phyloP scores from a whole-genome alignment of 768 basidiomycete species.

The Crepidotus variabilis region DNA sequence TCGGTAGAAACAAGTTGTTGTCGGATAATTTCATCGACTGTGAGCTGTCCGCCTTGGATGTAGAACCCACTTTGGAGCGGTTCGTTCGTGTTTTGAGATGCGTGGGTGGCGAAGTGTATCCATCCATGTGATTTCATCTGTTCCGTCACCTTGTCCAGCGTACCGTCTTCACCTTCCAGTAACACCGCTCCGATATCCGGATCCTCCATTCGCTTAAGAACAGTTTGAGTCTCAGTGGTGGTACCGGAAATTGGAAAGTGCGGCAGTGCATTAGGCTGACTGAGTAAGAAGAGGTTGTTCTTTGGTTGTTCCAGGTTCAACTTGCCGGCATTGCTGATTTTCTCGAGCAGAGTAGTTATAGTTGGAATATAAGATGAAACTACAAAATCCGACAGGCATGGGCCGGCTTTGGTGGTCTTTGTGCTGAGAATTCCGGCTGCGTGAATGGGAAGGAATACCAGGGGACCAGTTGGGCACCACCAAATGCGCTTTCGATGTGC shows the following conservation, averaged over 20 bases:
- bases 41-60: conserved; percentile 17
- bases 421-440: conserved; percentile 22
- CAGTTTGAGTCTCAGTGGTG: conserved; percentile 4
- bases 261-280: conserved; percentile 6
- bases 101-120: conserved; percentile 34
- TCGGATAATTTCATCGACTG: conserved; percentile 10
- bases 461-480: conserved; percentile 26
- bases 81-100: conserved; percentile 19
- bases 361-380: conserved; percentile 16
- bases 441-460: conserved; percentile 26
- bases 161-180: conserved; percentile 14
- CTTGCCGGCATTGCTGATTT: neutral
- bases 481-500: conserved; percentile 7
- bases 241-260: conserved; percentile 12
- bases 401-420: neutral
- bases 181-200: conserved; percentile 10
- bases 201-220: neutral
- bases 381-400: conserved; percentile 7
- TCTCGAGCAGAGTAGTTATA: conserved; percentile 9
- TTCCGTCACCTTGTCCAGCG: conserved; percentile 10
- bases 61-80: conserved; percentile 21
- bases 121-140: conserved; percentile 15
- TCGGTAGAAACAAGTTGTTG: conserved; percentile 21
- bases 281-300: conserved; percentile 7
- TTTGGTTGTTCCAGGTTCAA: neutral